Evolutionary conservation across 345 rosid species (phyloP).

Genomic region (Salix purpurea): DNA sequence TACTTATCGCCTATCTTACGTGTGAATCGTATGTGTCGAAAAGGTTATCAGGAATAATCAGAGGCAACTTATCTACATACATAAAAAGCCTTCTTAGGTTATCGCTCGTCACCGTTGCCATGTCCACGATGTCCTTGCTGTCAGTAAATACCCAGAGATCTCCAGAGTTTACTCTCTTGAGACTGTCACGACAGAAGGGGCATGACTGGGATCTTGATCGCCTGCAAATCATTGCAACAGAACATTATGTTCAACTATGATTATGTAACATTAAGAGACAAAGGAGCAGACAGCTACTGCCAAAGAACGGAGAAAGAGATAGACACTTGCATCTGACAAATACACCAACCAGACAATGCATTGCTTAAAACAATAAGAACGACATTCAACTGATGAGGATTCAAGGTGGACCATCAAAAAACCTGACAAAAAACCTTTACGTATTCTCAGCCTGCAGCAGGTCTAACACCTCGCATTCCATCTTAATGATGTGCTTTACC

Average conservation of each 20-base stretch:
- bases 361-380: neutral
- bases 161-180: slow-evolving; percentile 14
- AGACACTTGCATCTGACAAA: neutral
- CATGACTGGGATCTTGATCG: slow-evolving; percentile 18
- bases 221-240: neutral
- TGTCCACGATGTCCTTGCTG: slow-evolving; percentile 10
- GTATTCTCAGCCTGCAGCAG: neutral
- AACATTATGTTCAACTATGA: neutral
- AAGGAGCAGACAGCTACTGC: neutral
- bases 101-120: slow-evolving; percentile 3
- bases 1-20: slow-evolving; percentile 1
- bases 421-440: neutral
- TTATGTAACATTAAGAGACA: neutral
- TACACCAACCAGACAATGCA: neutral
- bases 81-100: slow-evolving; percentile 16
- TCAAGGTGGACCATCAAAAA: neutral
- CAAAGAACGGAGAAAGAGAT: neutral
- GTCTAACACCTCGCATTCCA: neutral
- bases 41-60: slow-evolving; percentile 3
- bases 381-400: neutral
- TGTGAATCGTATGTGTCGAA: slow-evolving; percentile 14
- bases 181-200: slow-evolving; percentile 18
- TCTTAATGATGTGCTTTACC: neutral
- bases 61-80: slow-evolving; percentile 13
- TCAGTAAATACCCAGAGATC: slow-evolving; percentile 11